Base-by-base conservation (phyloP, 495 filamentous ascomycete genomes). In the Cairneyella variabilis region DNA sequence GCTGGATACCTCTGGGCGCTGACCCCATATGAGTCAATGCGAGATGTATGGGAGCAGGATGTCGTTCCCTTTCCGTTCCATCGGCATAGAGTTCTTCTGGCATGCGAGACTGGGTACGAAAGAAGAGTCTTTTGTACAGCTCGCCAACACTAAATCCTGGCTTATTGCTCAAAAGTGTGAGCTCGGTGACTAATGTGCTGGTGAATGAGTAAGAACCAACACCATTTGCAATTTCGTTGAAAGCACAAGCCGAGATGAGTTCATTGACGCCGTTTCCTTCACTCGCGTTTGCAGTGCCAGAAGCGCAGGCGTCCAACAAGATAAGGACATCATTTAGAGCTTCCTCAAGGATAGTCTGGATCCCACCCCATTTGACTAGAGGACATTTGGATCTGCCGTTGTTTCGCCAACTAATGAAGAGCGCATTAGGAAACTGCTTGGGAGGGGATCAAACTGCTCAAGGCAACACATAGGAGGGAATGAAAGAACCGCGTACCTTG, bases 261-360 rank as follows among this genome's bases (percentile, higher is more conserved):
- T 77, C 75, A 5, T 72, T 77, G 51, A 75, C 75, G 58, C 73
- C 76, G 51, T 67, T 65, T 16, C 75, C 73, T n/a, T 68, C 75
- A 48, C 73, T 74, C n/a, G 71, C 73, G 28, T 74, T 73, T 50
- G 73, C 75, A 21, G 74, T 74, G 4, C 74, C 75, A n/a, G 76
- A 76, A 16, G 72, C 74, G 42, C 77, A 79, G 44, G 76, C 79
- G 56, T 79, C 76, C 8, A 80, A 63, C 6, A 80, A 69, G 26
- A 80, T 76, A 23, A 79, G 57, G 20, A 76, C 71, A 57, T 80
- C 77, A 0, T 73, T 77, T 3, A 65, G 53, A 12, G 76, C 76
- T 45, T 73, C 58, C 55, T 78, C 75, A n/a, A 79, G 61, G n/a
- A 77, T 58, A 0, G 70, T 76, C 55, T 79, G 74, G 32, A 79